Base-by-base conservation (phyloP, 2,329 filamentous ascomycete species). In the Coniochaeta sp. region DNA sequence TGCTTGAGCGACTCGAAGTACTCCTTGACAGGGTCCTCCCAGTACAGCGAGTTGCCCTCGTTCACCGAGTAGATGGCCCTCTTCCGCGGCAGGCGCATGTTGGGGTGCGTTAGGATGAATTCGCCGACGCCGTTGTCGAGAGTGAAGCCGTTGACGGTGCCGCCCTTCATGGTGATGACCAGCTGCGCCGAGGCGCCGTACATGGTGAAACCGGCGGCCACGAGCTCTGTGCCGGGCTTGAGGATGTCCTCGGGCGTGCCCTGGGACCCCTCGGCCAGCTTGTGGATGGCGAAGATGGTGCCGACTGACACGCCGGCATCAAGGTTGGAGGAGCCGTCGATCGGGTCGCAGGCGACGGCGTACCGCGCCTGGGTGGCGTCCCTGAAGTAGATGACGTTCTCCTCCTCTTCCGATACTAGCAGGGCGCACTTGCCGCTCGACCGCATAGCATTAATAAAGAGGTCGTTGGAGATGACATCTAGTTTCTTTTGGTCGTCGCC, bases 401-500 rank as follows among this genome's bases (percentile, higher is more conserved):
- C 95, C 75, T 98, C 93, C 73, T 99, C 95, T 76, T 99, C 95
- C 0, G 95, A 99, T n/a, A 99, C 93, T 38, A 99, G 81, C 62
- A 98, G 80, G 58, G 91, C 87, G 73, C 93, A 95, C 76, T 92
- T 93, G 69, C 91, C 93, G 31, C 90, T 96, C 59, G 91, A 93
- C 67, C 86, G 86, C 95, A 99, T 98, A 64, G 93, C 90, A 63
- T 91, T 88, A 71, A 99, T 90, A 80, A 99, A 99, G 69, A 99
- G 83, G 74, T 99, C 95, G 74, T 99, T 98, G 74, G 93, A 93
- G 73, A 99, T 98, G 62, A 99, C 93, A 74, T 99, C 95, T 64
- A 99, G 90, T 81, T 99, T 99, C 86, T 99, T 99, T 76, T 99
- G 95, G 74, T 98, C 95, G 76, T 99, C 95, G 66, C 95, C 95